A percentile compares a stretch with the other conserved stretches of the same genome.
Evolutionary conservation across 2,329 filamentous ascomycete species (phyloP).

Genomic region (Pleochaeta shiraiana): DNA sequence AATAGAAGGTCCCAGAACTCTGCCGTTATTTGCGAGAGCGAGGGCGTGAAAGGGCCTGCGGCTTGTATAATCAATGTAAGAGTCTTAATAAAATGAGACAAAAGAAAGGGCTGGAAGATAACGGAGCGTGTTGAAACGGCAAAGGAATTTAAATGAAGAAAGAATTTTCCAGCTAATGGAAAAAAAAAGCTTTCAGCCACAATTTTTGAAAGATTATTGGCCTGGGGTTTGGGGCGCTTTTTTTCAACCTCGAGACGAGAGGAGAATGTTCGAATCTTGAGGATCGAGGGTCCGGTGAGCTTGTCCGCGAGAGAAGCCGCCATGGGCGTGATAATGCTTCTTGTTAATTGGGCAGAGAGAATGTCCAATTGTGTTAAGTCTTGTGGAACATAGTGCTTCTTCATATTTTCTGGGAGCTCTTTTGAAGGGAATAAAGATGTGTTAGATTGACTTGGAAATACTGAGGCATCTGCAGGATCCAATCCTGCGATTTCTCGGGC

Average conservation of each 20-base stretch:
- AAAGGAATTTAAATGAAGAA: constrained; percentile 35
- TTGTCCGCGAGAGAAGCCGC: constrained; percentile 65
- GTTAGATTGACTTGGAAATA: constrained; percentile 13
- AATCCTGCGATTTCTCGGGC: constrained; percentile 71
- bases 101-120: constrained; percentile 50
- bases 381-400: constrained; percentile 23
- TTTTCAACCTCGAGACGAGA: constrained; percentile 48
- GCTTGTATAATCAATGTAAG: constrained; percentile 66
- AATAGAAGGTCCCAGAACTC: constrained; percentile 76
- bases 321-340: constrained; percentile 57
- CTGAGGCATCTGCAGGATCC: constrained; percentile 21
- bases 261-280: constrained; percentile 81
- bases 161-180: constrained; percentile 64
- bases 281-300: constrained; percentile 53
- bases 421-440: constrained; percentile 52
- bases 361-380: constrained; percentile 30
- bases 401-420: constrained; percentile 48
- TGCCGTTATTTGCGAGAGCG: constrained; percentile 56
- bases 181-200: constrained; percentile 66
- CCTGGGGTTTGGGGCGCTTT: constrained; percentile 32
- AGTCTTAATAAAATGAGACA: constrained; percentile 68
- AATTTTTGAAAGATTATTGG: constrained; percentile 59
- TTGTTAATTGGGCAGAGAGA: constrained; percentile 45
- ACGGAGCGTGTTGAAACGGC: constrained; percentile 30
- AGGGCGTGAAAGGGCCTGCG: constrained; percentile 55